phyloP scores from a whole-genome alignment of 352 stramenopile genomes.

The Peronospora belbahrii region DNA sequence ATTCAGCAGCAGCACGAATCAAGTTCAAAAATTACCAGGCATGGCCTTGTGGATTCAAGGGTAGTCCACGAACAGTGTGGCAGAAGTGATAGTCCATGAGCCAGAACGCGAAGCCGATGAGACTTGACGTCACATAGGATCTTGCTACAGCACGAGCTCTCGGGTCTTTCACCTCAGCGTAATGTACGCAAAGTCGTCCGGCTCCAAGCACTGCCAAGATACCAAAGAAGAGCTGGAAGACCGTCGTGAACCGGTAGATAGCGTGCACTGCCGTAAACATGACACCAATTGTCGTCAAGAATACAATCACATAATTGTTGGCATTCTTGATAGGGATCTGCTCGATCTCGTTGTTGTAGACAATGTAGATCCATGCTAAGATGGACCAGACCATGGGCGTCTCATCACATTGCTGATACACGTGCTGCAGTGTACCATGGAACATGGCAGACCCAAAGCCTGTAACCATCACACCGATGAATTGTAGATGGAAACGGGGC shows the following conservation, averaged over 20 bases:
- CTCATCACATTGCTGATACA: constrained; percentile 82
- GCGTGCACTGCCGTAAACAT: constrained; percentile 65
- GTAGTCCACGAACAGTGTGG: constrained; percentile 38
- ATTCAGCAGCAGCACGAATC: neutral
- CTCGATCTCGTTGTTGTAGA: constrained; percentile 68
- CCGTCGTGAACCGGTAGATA: constrained; percentile 67
- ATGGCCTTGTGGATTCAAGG: constrained; percentile 72
- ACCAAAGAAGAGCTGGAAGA: constrained; percentile 76
- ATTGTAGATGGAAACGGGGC: constrained; percentile 65
- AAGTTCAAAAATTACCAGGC: constrained; percentile 38
- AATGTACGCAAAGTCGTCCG: constrained; percentile 50
- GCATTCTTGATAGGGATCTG: constrained; percentile 36
- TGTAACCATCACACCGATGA: constrained; percentile 70
- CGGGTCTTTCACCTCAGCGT: constrained; percentile 47
- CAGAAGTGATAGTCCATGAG: constrained; percentile 82
- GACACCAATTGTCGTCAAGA: constrained; percentile 47
- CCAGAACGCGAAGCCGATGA: constrained; percentile 66
- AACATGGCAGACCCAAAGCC: constrained; percentile 80
- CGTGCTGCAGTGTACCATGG: constrained; percentile 74
- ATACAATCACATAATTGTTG: constrained; percentile 31
- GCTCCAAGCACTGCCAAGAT: constrained; percentile 43
- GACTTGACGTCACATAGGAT: constrained; percentile 50
- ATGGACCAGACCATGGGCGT: constrained; percentile 83
- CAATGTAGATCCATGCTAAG: constrained; percentile 76
- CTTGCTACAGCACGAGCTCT: constrained; percentile 45